phyloP scores from a whole-genome alignment of 2,329 filamentous ascomycete genomes.

The Diaporthe vaccinii region DNA sequence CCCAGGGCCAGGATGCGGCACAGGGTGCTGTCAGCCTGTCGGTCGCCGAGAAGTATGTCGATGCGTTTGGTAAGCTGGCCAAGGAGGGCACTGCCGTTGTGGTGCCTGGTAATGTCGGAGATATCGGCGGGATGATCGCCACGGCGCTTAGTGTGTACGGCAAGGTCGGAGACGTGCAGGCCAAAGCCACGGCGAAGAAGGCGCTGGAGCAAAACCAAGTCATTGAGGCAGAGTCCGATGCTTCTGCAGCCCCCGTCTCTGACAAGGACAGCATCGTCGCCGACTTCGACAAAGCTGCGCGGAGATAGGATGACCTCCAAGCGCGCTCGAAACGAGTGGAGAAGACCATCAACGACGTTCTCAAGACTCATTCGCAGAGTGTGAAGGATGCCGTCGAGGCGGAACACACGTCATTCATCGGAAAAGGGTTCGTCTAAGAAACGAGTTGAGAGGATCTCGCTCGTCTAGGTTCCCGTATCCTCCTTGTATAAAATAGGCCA shows the following conservation, averaged over 20 bases:
- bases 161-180: slow-evolving; percentile 87
- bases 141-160: slow-evolving; percentile 96
- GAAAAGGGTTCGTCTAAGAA: background rate
- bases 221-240: slow-evolving; percentile 39
- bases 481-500: slow-evolving; percentile 21
- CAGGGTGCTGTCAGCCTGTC: slow-evolving; percentile 87
- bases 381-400: background rate
- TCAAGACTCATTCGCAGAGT: background rate
- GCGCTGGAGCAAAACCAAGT: slow-evolving; percentile 53
- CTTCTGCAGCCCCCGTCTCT: slow-evolving; percentile 18
- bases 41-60: slow-evolving; percentile 98
- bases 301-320: slow-evolving; percentile 27
- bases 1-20: slow-evolving; percentile 79
- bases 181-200: slow-evolving; percentile 73
- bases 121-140: slow-evolving; percentile 97
- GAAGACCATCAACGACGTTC: background rate
- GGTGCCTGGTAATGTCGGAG: slow-evolving; percentile 95
- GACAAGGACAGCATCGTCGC: slow-evolving; percentile 46
- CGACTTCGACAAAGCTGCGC: slow-evolving; percentile 47
- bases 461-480: background rate
- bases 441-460: background rate
- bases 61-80: slow-evolving; percentile 88
- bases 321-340: slow-evolving; percentile 1
- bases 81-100: slow-evolving; percentile 97
- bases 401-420: slow-evolving; percentile 10